These are phyloP conservation scores for Linnemannia elongata DNA, from an alignment of 192 early-diverging fungal species.

Conservation along the genomic window DNA sequence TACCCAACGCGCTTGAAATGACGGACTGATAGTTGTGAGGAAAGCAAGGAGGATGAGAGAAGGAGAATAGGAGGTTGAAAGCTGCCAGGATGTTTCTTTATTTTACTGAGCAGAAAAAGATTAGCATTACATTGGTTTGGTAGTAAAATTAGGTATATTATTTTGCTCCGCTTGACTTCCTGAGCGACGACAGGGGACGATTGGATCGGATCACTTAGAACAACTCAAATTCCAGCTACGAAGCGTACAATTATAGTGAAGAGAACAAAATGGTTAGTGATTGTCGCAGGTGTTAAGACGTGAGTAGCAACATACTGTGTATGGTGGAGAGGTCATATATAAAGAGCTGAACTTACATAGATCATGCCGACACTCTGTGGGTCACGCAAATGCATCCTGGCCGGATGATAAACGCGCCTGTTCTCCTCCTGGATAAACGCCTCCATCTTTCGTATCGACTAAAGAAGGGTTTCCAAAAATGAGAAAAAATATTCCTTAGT, in stretches of 20 bases:
- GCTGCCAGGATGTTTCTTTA: not conserved
- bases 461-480: not conserved
- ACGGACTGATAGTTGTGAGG: not conserved
- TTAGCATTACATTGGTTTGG: not conserved
- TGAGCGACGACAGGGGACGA: not conserved
- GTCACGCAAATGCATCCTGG: conserved; percentile 47
- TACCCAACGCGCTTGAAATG: not conserved
- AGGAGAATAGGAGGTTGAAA: not conserved
- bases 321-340: not conserved
- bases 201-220: not conserved
- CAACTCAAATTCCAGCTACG: conserved; percentile 41
- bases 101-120: not conserved
- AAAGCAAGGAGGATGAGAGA: not conserved
- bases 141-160: conserved; percentile 10
- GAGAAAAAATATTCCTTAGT: not conserved
- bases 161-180: not conserved
- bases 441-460: conserved; percentile 43
- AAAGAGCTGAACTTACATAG: conserved; percentile 30
- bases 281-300: not conserved
- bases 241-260: not conserved
- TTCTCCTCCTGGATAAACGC: conserved; percentile 40
- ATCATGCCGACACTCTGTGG: conserved; percentile 55
- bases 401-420: conserved; percentile 38
- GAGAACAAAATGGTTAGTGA: not conserved
- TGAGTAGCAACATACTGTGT: no score